Evolutionary conservation across 2,329 filamentous ascomycete species (phyloP).

Genomic region (Talaromyces sp.): DNA sequence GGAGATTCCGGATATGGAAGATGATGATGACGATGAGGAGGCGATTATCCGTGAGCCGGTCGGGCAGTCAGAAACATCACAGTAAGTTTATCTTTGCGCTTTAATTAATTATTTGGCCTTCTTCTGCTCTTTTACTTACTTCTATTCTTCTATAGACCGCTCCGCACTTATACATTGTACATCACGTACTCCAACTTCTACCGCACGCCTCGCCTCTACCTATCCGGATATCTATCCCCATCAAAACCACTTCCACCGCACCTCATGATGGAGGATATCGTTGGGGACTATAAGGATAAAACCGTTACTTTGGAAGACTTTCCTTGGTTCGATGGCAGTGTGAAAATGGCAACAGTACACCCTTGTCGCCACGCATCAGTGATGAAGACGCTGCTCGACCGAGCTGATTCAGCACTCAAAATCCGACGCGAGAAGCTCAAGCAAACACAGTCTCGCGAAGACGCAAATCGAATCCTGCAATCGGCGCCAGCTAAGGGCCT

Average conservation of each 20-base stretch:
- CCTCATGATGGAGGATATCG: constrained; percentile 94
- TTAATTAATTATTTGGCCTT: background rate
- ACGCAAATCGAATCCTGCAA: constrained; percentile 25
- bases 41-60: constrained; percentile 84
- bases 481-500: constrained; percentile 61
- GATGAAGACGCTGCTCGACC: constrained; percentile 96
- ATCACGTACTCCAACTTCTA: constrained; percentile 98
- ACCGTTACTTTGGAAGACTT: constrained; percentile 98
- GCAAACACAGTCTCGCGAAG: constrained; percentile 55
- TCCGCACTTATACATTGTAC: constrained; percentile 96
- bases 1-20: constrained; percentile 98
- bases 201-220: constrained; percentile 89
- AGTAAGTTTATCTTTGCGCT: constrained; percentile 48
- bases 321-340: constrained; percentile 84
- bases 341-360: constrained; percentile 96
- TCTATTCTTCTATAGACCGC: constrained; percentile 58
- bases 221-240: constrained; percentile 81
- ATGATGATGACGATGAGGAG: constrained; percentile 90
- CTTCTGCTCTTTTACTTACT: background rate
- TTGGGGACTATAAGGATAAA: constrained; percentile 97
- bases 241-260: constrained; percentile 80
- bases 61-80: constrained; percentile 52
- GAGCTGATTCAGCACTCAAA: constrained; percentile 90
- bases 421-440: constrained; percentile 81
- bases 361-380: constrained; percentile 96